A percentile compares a stretch with the other conserved stretches of the same genome.
Evolutionary conservation across 768 basidiomycete genomes (phyloP).

Genomic region (Phylloporus arenicola): DNA sequence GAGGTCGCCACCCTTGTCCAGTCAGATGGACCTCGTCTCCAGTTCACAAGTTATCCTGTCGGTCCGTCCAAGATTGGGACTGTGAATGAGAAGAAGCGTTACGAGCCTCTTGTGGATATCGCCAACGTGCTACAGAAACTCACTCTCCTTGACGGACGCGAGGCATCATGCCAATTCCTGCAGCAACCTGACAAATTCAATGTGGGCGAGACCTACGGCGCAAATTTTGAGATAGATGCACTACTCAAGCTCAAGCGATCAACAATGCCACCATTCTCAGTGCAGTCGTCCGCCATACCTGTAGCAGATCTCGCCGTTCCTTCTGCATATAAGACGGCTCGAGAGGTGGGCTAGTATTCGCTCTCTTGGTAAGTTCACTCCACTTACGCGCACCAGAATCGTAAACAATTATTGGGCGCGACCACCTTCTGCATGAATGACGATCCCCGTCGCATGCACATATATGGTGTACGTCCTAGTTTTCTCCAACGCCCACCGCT

Average conservation of each 20-base stretch:
- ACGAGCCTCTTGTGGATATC: not conserved
- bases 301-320: not conserved
- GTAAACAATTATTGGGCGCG: not conserved
- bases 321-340: not conserved
- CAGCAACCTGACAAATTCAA: not conserved
- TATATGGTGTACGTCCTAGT: not conserved
- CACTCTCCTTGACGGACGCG: not conserved
- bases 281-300: not conserved
- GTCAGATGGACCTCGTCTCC: not conserved
- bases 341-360: not conserved
- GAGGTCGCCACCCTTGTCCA: not conserved
- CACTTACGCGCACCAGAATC: not conserved
- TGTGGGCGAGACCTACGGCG: not conserved
- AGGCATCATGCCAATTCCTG: not conserved
- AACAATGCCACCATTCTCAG: not conserved
- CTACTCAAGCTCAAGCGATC: not conserved
- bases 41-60: not conserved
- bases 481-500: not conserved
- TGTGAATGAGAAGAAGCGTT: not conserved
- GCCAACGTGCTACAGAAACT: not conserved
- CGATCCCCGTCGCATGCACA: not conserved
- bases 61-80: not conserved
- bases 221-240: not conserved
- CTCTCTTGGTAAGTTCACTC: not conserved
- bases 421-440: not conserved